These are phyloP conservation scores for Westerdykella sp. DNA, from an alignment of 2,329 filamentous ascomycete genomes.

Conservation along the genomic window DNA sequence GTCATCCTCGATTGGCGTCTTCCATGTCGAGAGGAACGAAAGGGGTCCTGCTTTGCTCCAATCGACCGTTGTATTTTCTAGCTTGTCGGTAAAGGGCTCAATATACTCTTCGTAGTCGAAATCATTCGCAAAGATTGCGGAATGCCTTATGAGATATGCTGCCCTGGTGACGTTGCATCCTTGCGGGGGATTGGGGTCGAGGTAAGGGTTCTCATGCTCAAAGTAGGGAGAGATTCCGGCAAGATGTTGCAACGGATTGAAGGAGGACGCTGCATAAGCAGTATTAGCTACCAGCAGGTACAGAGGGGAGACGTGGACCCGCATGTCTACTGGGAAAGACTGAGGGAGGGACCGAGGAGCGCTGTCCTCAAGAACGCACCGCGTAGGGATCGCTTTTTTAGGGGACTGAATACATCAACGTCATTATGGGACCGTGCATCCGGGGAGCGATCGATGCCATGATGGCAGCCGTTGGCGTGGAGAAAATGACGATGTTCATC, in stretches of 20 bases:
- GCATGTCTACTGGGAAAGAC: background rate
- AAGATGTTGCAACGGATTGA: slow-evolving; percentile 46
- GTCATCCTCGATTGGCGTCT: slow-evolving; percentile 50
- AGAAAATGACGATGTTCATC: too few species aligned
- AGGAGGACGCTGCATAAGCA: slow-evolving; percentile 34
- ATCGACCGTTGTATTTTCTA: slow-evolving; percentile 53
- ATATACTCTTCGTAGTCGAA: slow-evolving; percentile 49
- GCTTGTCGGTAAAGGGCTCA: slow-evolving; percentile 50
- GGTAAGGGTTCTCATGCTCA: slow-evolving; percentile 42
- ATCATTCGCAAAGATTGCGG: slow-evolving; percentile 48
- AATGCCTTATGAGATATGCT: slow-evolving; percentile 46
- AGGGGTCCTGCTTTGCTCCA: slow-evolving; percentile 53
- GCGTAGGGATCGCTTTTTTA: background rate
- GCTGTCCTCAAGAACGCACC: background rate
- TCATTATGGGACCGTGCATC: background rate
- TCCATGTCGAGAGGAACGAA: slow-evolving; percentile 53
- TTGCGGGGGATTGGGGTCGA: slow-evolving; percentile 44
- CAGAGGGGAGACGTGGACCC: slow-evolving; percentile 19
- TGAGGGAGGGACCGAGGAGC: slow-evolving; percentile 1
- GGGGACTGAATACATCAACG: background rate
- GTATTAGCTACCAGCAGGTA: slow-evolving; percentile 16
- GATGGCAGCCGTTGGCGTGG: too few species aligned
- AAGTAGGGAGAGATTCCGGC: slow-evolving; percentile 48
- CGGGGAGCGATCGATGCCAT: too few species aligned
- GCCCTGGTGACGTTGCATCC: slow-evolving; percentile 48